Conservation (phyloP, 192 early-diverging fungal species). For the Piromyces finnis region DNA sequence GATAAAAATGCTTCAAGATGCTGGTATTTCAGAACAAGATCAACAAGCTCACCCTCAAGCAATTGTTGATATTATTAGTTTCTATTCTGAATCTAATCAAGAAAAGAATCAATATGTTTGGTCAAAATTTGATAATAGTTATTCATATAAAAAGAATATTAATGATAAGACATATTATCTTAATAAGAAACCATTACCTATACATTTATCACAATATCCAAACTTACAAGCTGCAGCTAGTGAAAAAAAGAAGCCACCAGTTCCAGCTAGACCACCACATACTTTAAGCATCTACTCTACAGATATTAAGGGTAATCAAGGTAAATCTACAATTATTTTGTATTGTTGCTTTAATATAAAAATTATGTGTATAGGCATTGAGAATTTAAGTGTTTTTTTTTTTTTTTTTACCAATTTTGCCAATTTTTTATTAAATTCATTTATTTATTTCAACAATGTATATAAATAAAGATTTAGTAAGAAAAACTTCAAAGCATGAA, state of each 20-base stretch:
- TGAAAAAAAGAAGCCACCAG: slow-evolving; percentile 16
- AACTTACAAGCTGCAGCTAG: background rate
- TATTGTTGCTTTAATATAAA: too few relatives aligned
- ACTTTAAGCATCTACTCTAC: slow-evolving; percentile 36
- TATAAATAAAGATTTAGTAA: background rate
- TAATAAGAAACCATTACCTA: background rate
- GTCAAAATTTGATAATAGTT: slow-evolving; percentile 20
- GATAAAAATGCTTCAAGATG: slow-evolving; percentile 75
- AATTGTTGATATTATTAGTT: slow-evolving; percentile 64
- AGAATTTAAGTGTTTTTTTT: too few relatives aligned
- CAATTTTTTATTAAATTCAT: too few relatives aligned
- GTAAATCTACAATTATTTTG: background rate
- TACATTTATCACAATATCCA: background rate
- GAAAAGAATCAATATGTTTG: slow-evolving; percentile 18
- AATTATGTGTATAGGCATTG: too few relatives aligned
- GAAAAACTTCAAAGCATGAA: slow-evolving; percentile 7
- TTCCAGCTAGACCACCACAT: slow-evolving; percentile 29
- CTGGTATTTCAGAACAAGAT: slow-evolving; percentile 86
- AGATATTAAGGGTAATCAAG: slow-evolving; percentile 17
- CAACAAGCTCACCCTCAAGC: slow-evolving; percentile 84
- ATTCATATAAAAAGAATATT: slow-evolving; percentile 1
- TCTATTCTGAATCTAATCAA: slow-evolving; percentile 48
- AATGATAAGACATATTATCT: slow-evolving; percentile 1
- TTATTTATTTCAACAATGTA: too few relatives aligned
- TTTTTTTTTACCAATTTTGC: too few relatives aligned